Conservation (phyloP, 2,329 filamentous ascomycete genomes). For the Neospermospora avenae region DNA sequence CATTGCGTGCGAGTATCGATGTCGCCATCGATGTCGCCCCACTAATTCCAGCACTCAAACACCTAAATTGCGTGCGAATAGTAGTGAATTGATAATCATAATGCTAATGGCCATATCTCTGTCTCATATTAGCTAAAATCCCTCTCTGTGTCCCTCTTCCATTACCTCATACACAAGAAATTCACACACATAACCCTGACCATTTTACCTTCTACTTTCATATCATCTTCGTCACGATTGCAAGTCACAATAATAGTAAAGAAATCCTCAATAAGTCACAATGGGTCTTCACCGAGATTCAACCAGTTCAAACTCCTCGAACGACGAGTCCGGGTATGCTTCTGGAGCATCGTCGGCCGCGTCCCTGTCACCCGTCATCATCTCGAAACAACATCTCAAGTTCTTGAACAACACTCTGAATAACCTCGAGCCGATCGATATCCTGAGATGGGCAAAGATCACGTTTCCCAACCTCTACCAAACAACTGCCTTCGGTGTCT, state of each 20-base stretch:
- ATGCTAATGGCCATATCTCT: neutral
- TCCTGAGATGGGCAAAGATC: constrained; percentile 87
- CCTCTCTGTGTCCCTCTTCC: neutral
- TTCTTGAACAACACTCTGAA: constrained; percentile 90
- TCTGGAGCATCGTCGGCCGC: constrained; percentile 56
- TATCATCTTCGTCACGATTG: neutral
- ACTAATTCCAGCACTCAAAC: neutral
- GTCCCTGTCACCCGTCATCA: constrained; percentile 71
- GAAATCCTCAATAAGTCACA: constrained; percentile 4
- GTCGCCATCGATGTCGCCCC: neutral
- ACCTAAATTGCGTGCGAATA: neutral
- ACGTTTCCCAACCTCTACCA: constrained; percentile 88
- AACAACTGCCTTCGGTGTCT: constrained; percentile 78
- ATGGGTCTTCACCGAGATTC: constrained; percentile 31
- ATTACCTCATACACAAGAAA: neutral
- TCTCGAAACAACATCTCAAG: constrained; percentile 83
- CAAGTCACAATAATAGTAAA: neutral
- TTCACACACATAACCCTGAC: neutral
- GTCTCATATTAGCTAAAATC: neutral
- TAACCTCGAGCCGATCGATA: constrained; percentile 82
- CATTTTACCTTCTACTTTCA: neutral
- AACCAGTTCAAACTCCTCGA: constrained; percentile 41
- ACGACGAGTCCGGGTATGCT: constrained; percentile 81
- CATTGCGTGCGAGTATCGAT: no score
- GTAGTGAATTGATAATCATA: neutral